Conservation (phyloP, 257 asterid species). For the Petrea volubilis region DNA sequence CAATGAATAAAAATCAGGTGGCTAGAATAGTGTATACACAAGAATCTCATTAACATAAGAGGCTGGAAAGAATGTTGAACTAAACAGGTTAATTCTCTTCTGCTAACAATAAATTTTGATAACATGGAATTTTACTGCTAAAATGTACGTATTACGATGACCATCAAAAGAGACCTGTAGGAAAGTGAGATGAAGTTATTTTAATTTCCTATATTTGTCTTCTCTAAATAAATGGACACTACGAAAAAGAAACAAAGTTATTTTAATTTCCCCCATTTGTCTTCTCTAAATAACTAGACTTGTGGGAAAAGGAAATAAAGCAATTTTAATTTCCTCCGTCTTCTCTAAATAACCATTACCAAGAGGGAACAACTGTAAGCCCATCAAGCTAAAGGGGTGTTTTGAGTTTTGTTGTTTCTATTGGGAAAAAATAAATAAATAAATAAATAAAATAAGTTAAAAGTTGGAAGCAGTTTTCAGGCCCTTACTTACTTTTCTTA, state of each 20-base stretch:
- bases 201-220: too few relatives aligned
- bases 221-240: not conserved
- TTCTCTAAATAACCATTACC: not conserved
- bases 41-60: not conserved
- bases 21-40: not conserved
- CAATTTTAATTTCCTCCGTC: not conserved
- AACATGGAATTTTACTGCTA: not conserved
- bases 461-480: too few relatives aligned
- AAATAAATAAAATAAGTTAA: too few relatives aligned
- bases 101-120: not conserved
- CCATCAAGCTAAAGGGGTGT: not conserved
- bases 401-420: too few relatives aligned
- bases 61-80: not conserved
- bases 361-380: not conserved
- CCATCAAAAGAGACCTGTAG: not conserved
- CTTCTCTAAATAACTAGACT: too few relatives aligned
- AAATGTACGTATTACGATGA: not conserved
- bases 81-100: not conserved
- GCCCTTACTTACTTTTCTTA: too few relatives aligned
- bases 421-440: too few relatives aligned
- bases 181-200: not conserved
- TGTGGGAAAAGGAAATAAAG: not conserved
- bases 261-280: not conserved
- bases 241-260: too few relatives aligned
- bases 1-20: too few relatives aligned